A percentile compares a stretch with the other conserved stretches of the same genome.
Conservation (phyloP, 1,284 basidiomycete genomes). For the Melanopsichium pennsylvanicum region DNA sequence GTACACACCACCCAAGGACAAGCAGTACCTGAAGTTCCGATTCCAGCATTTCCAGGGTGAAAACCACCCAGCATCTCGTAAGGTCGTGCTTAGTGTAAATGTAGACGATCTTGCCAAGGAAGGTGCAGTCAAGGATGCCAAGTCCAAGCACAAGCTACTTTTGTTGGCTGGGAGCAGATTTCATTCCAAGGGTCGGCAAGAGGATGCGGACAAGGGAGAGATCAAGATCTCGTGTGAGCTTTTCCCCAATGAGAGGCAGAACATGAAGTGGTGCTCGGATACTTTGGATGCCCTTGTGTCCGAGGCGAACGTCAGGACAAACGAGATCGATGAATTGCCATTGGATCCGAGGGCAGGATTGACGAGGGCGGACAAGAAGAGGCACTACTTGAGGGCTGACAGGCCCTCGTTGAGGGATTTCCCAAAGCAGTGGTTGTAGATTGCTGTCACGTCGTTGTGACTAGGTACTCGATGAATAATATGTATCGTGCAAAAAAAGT, state of each 20-base stretch:
- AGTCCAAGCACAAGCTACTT: slow-evolving; percentile 66
- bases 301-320: slow-evolving; percentile 60
- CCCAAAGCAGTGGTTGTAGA: slow-evolving; percentile 65
- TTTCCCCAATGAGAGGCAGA: slow-evolving; percentile 65
- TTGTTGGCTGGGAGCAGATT: slow-evolving; percentile 65
- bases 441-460: no score
- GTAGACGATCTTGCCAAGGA: slow-evolving; percentile 51
- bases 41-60: slow-evolving; percentile 67
- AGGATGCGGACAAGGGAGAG: slow-evolving; percentile 30
- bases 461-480: no score
- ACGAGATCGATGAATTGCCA: slow-evolving; percentile 61
- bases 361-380: slow-evolving; percentile 47
- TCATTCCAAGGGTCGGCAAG: slow-evolving; percentile 14
- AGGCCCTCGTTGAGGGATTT: slow-evolving; percentile 60
- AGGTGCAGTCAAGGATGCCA: slow-evolving; percentile 36
- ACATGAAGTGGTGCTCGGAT: slow-evolving; percentile 68
- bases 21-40: slow-evolving; percentile 52
- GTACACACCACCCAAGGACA: slow-evolving; percentile 55
- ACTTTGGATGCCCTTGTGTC: slow-evolving; percentile 64
- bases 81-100: slow-evolving; percentile 62
- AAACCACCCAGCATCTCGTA: slow-evolving; percentile 64
- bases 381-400: slow-evolving; percentile 42
- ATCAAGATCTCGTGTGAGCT: slow-evolving; percentile 66
- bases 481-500: no score
- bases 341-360: slow-evolving; percentile 60